A percentile compares a stretch with the other conserved stretches of the same genome.
Conservation (phyloP, 345 rosid species). For the Sisymbrium altissimum region DNA sequence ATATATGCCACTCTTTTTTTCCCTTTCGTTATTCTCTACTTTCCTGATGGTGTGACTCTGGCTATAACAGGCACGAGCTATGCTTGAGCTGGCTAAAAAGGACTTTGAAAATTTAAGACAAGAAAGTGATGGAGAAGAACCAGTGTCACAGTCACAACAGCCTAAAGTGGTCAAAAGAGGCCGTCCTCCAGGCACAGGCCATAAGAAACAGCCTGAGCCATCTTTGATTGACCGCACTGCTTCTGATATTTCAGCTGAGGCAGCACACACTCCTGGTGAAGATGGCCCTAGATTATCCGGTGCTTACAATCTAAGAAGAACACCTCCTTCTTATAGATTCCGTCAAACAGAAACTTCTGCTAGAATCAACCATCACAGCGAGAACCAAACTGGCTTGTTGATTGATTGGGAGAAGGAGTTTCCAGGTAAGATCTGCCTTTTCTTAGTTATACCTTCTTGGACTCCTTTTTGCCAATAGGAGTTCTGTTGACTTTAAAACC, state of each 20-base stretch:
- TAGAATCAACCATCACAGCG: slow-evolving; percentile 48
- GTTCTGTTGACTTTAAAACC: slow-evolving; percentile 7
- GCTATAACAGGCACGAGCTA: slow-evolving; percentile 66
- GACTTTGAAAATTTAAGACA: slow-evolving; percentile 79
- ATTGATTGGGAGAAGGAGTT: slow-evolving; percentile 91
- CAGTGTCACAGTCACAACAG: slow-evolving; percentile 40
- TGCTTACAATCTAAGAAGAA: slow-evolving; percentile 65
- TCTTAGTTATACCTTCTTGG: not conserved
- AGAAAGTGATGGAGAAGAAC: slow-evolving; percentile 62
- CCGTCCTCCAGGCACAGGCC: slow-evolving; percentile 33
- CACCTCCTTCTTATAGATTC: slow-evolving; percentile 38
- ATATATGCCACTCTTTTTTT: not conserved
- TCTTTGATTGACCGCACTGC: slow-evolving; percentile 45
- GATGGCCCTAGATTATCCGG: slow-evolving; percentile 41
- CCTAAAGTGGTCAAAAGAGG: slow-evolving; percentile 48
- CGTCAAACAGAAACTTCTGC: slow-evolving; percentile 45
- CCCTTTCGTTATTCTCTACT: not conserved
- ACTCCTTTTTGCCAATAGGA: not conserved
- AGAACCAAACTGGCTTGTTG: slow-evolving; percentile 44
- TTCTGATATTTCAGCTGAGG: slow-evolving; percentile 55
- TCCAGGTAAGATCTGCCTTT: slow-evolving; percentile 50
- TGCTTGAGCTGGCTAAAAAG: slow-evolving; percentile 81
- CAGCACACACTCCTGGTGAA: slow-evolving; percentile 49
- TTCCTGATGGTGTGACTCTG: not conserved
- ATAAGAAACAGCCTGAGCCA: slow-evolving; percentile 55